phyloP scores from a whole-genome alignment of 139 green algal species.

The Trebouxia sp. region DNA sequence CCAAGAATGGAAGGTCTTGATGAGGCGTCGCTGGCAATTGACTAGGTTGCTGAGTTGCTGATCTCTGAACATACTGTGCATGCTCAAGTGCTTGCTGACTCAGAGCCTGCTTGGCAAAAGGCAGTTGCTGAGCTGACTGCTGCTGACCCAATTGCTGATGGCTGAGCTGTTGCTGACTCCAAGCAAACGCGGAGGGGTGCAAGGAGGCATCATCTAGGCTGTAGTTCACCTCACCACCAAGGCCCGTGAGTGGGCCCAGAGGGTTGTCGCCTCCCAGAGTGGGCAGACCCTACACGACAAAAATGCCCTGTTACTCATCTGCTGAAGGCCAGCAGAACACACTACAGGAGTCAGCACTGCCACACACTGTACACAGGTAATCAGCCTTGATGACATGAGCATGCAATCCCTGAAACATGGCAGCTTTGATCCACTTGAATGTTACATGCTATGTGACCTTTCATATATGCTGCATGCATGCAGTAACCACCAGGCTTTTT shows the following conservation, averaged over 20 bases:
- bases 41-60: not conserved
- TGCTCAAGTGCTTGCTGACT: not conserved
- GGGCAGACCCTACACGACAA: not conserved
- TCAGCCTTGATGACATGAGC: no score
- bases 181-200: not conserved
- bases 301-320: not conserved
- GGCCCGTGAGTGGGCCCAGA: not conserved
- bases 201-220: not conserved
- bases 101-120: not conserved
- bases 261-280: not conserved
- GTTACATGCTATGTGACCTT: no score
- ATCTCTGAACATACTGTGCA: not conserved
- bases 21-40: not conserved
- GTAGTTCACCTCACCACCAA: conserved; percentile 4
- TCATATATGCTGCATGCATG: no score
- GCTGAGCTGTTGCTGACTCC: not conserved
- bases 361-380: not conserved
- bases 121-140: not conserved
- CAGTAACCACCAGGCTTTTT: no score
- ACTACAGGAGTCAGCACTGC: not conserved
- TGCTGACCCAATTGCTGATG: not conserved
- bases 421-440: no score
- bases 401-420: no score
- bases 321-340: no score
- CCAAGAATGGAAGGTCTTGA: not conserved